Base-by-base conservation (phyloP, 2,329 filamentous ascomycete species). In the Diplodia scrobiculata region DNA sequence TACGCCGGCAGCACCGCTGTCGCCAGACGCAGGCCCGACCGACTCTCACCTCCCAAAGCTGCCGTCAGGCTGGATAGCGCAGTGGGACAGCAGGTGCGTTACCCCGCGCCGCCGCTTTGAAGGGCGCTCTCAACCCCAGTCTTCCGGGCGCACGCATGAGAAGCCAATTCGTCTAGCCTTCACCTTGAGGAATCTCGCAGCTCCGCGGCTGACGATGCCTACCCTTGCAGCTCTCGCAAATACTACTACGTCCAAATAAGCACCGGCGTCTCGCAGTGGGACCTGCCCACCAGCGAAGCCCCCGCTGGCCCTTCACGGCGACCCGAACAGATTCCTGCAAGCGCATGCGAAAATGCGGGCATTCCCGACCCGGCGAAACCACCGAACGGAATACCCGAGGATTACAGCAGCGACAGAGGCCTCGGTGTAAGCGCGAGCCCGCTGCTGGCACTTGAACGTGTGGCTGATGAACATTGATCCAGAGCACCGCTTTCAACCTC, bases 191-290 rank as follows among this genome's bases (percentile, higher is more conserved):
- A 45, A 45, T 34, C 72, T 72, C 65, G 52, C 51, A 27, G 27
- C 50, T 34, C 25, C 27, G 25, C 54, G 11, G 64, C 53, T 60
- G 53, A 66, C 64, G 25, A 27, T 51, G 41, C 19, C 41, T 67
- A 76, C 72, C 53, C 75, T 19, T 71, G 72, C 65, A 78, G 75
- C 58, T 77, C 75, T 27, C 73, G 73, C 66, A 77, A 77, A 71
- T 78, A 78, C 69, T 78, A 78, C 71, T 78, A 86, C 75, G 89
- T 91, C 60, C 88, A 91, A 76, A 84, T 91, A 65, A 87, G 87
- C 63, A 91, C 88, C 7, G 89, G 89, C 55, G 82, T 86, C 45
- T 90, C 88, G 69, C 88, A 91, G 77, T 91, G 89, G 89, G 88
- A 91, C n/a, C 83, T 84, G 36, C 89, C 89, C 36, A 90, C 86